Percentiles rank a stretch among this genome's conserved stretches.
phyloP scores from a whole-genome alignment of 257 asterid genomes.

The Solanum verrucosum region DNA sequence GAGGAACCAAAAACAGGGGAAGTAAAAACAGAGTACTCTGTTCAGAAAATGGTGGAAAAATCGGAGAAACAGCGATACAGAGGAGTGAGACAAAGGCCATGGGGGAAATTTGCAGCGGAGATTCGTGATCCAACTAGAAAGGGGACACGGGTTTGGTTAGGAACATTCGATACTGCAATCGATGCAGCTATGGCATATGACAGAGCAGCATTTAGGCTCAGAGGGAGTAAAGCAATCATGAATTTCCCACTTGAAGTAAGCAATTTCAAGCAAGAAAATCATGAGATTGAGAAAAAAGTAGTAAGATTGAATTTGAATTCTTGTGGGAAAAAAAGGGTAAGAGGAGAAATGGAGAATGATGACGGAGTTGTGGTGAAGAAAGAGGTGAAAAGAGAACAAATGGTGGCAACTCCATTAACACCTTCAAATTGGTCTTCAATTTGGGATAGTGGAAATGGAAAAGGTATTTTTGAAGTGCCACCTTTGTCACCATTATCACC shows the following conservation, averaged over 20 bases:
- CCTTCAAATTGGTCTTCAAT: conserved; percentile 86
- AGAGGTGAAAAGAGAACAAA: conserved; percentile 28
- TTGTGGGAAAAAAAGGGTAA: conserved; percentile 50
- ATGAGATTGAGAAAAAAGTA: neutral
- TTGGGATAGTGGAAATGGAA: conserved; percentile 61
- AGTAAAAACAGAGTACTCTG: neutral
- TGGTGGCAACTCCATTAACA: conserved; percentile 57
- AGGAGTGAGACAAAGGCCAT: conserved; percentile 40
- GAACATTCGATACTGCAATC: conserved; percentile 30
- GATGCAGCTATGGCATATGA: conserved; percentile 40
- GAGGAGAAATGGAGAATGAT: conserved; percentile 14
- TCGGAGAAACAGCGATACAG: conserved; percentile 26
- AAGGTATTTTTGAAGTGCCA: conserved; percentile 76
- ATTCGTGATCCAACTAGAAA: conserved; percentile 32
- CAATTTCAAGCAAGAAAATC: conserved; percentile 10
- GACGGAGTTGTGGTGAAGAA: conserved; percentile 22
- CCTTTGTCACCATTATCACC: conserved; percentile 54
- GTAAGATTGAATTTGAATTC: neutral
- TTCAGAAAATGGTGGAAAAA: conserved; percentile 4
- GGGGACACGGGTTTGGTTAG: conserved; percentile 36
- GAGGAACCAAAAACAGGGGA: neutral
- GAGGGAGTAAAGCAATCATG: conserved; percentile 38
- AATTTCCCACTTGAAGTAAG: conserved; percentile 68
- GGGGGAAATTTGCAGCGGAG: conserved; percentile 44
- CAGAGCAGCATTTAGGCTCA: conserved; percentile 29